Evolutionary conservation across 2,329 filamentous ascomycete species (phyloP).

Genomic region (Alternaria burnsii): DNA sequence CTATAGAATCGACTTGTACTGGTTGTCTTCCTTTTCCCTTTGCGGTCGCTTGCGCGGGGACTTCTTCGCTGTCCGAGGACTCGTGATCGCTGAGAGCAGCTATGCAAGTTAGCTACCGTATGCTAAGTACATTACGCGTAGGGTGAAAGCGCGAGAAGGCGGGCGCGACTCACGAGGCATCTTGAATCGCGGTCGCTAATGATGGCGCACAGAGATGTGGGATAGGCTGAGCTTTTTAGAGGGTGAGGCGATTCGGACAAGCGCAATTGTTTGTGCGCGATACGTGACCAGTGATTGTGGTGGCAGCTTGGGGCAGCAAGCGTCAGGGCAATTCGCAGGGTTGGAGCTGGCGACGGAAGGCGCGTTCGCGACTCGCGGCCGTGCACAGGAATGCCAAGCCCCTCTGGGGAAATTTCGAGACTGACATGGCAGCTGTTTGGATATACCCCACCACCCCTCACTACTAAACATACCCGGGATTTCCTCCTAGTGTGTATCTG

Average conservation of each 20-base stretch:
- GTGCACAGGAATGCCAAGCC: conserved; percentile 27
- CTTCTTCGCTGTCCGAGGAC: conserved; percentile 43
- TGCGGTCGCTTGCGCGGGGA: conserved; percentile 33
- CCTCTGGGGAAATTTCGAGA: conserved; percentile 40
- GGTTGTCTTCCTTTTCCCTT: conserved; percentile 21
- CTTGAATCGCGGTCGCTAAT: conserved; percentile 22
- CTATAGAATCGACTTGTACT: conserved; percentile 12
- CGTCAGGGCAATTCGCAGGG: conserved; percentile 9
- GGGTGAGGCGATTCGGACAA: conserved; percentile 2
- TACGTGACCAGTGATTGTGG: conserved; percentile 12
- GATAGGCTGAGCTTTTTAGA: conserved; percentile 6
- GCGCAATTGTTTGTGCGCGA: conserved; percentile 21
- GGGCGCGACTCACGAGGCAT: conserved; percentile 49
- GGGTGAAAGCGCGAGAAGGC: background rate
- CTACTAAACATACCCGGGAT: conserved; percentile 20
- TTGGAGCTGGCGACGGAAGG: conserved; percentile 14
- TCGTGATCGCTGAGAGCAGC: conserved; percentile 54
- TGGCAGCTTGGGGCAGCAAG: conserved; percentile 1
- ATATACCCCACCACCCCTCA: conserved; percentile 40
- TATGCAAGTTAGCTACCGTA: conserved; percentile 33
- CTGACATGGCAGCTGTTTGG: conserved; percentile 28
- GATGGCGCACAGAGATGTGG: background rate
- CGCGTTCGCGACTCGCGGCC: conserved; percentile 27
- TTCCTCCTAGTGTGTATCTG: conserved; percentile 7
- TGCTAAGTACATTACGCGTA: conserved; percentile 10